A percentile compares a stretch with the other conserved stretches of the same genome.
These are phyloP conservation scores for Raddia guianensis DNA, from an alignment of 176 grass and related monocot genomes.

Conservation along the genomic window DNA sequence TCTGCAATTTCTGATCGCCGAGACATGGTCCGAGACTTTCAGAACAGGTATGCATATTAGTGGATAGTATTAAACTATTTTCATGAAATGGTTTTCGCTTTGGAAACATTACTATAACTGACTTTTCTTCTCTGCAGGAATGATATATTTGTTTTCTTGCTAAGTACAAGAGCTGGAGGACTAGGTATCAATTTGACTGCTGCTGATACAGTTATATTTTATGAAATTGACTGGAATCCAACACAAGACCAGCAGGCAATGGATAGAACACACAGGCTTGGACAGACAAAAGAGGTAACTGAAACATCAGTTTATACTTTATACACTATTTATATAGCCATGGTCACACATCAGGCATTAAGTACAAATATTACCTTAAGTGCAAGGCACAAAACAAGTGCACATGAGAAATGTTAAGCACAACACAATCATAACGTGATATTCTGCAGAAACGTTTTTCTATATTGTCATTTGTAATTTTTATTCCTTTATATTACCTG, in stretches of 20 bases:
- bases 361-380: too few species aligned
- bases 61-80: background rate
- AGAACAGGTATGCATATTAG: slow-evolving; percentile 62
- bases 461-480: background rate
- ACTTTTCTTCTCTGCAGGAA: slow-evolving; percentile 67
- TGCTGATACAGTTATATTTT: slow-evolving; percentile 99
- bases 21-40: slow-evolving; percentile 99
- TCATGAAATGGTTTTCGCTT: slow-evolving; percentile 9
- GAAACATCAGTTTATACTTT: slow-evolving; percentile 31
- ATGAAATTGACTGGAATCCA: slow-evolving; percentile 99
- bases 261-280: slow-evolving; percentile 98
- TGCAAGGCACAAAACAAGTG: too few species aligned
- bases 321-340: slow-evolving; percentile 30
- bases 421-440: too few species aligned
- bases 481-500: background rate
- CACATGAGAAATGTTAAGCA: too few species aligned
- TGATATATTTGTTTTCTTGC: slow-evolving; percentile 99
- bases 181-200: slow-evolving; percentile 99
- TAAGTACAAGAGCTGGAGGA: slow-evolving; percentile 97
- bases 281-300: slow-evolving; percentile 93
- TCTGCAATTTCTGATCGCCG: slow-evolving; percentile 90
- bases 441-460: background rate
- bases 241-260: slow-evolving; percentile 98
- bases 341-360: background rate
- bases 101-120: slow-evolving; percentile 37